A percentile compares a stretch with the other conserved stretches of the same genome.
Conservation (phyloP, 1,284 basidiomycete genomes). For the Cryptococcus hybrid region DNA sequence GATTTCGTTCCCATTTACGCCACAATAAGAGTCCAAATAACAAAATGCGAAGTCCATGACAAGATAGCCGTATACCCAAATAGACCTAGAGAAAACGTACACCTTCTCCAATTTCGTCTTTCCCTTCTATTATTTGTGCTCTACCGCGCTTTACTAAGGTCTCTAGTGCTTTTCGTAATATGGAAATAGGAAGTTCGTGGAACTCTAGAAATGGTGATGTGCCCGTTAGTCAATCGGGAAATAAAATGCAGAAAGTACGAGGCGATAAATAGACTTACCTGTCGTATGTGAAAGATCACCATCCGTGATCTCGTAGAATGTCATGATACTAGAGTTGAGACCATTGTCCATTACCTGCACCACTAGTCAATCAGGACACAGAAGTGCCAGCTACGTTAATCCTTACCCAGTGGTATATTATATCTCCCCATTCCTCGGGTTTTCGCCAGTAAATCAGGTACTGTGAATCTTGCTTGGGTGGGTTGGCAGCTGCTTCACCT, state of each 20-base stretch:
- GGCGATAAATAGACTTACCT: slow-evolving; percentile 24
- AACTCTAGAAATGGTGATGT: slow-evolving; percentile 47
- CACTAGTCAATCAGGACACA: not conserved
- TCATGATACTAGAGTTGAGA: slow-evolving; percentile 55
- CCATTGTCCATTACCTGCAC: slow-evolving; percentile 54
- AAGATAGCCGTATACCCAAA: no score
- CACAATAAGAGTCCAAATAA: no score
- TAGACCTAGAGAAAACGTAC: slow-evolving; percentile 48
- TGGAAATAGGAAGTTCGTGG: slow-evolving; percentile 46
- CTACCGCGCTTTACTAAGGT: slow-evolving; percentile 53
- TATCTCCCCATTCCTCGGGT: slow-evolving; percentile 55
- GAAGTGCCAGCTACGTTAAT: not conserved
- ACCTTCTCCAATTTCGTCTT: slow-evolving; percentile 52
- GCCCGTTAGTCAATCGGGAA: no score
- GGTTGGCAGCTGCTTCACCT: slow-evolving; percentile 44
- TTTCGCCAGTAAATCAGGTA: slow-evolving; percentile 55
- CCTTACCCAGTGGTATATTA: slow-evolving; percentile 56
- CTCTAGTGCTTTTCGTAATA: slow-evolving; percentile 53
- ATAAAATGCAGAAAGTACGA: not conserved
- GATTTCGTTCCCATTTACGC: no score
- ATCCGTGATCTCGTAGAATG: slow-evolving; percentile 56
- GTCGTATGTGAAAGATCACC: slow-evolving; percentile 52
- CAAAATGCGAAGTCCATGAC: no score
- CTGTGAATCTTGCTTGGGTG: slow-evolving; percentile 41
- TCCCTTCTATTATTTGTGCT: slow-evolving; percentile 54